Conservation (phyloP, 2,329 filamentous ascomycete genomes). For the Aspergillus novofumigatus region DNA sequence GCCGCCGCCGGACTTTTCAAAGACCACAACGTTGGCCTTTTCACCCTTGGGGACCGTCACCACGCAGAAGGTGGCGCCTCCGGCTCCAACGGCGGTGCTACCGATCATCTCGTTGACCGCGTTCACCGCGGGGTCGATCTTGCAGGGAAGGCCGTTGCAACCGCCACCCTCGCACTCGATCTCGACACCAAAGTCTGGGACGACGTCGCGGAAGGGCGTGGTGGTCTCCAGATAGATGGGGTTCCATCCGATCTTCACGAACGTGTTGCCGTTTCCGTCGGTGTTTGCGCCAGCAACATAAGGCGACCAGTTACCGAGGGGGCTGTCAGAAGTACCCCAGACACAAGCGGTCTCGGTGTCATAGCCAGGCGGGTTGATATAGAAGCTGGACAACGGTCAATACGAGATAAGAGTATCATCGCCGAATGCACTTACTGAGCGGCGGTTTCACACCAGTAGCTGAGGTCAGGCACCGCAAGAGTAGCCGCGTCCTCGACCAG, state of each 20-base stretch:
- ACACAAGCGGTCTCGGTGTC: constrained; percentile 58
- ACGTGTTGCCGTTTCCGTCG: constrained; percentile 61
- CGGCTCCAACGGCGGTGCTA: constrained; percentile 57
- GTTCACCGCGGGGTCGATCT: constrained; percentile 59
- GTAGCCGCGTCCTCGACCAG: constrained; percentile 54
- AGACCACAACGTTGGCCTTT: constrained; percentile 65
- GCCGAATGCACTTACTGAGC: constrained; percentile 58
- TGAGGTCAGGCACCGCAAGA: constrained; percentile 65
- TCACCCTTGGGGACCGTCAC: constrained; percentile 66
- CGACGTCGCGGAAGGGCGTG: constrained; percentile 51
- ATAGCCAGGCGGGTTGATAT: constrained; percentile 71
- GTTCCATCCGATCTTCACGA: constrained; percentile 73
- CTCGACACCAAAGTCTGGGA: constrained; percentile 64
- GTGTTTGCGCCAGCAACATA: constrained; percentile 75
- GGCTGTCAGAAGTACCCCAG: constrained; percentile 62
- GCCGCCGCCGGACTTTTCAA: constrained; percentile 33
- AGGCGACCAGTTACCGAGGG: constrained; percentile 71
- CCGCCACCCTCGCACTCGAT: constrained; percentile 63
- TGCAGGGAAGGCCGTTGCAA: constrained; percentile 72
- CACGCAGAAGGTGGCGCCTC: constrained; percentile 68
- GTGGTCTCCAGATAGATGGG: constrained; percentile 61
- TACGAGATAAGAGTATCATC: background rate
- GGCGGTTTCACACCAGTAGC: constrained; percentile 68
- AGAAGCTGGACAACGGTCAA: constrained; percentile 53
- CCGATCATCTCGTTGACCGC: constrained; percentile 58